These are phyloP conservation scores for Alternaria postmessia DNA, from an alignment of 2,329 filamentous ascomycete genomes.

Conservation along the genomic window DNA sequence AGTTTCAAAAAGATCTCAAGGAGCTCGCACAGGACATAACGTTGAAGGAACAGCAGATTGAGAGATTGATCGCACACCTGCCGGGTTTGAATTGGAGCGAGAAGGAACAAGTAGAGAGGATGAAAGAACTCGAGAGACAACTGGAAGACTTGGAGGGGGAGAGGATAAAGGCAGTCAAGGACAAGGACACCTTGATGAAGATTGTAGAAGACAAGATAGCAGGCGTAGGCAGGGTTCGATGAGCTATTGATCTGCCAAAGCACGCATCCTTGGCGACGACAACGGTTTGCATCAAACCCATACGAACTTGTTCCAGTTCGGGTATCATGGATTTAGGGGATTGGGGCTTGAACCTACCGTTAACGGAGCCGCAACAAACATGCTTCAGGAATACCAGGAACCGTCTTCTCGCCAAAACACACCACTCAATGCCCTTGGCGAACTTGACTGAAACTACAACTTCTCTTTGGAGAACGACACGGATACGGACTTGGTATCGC, in stretches of 20 bases:
- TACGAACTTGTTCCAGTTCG: too few species aligned
- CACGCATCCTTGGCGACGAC: not conserved
- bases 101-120: slow-evolving; percentile 73
- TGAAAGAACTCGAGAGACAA: slow-evolving; percentile 55
- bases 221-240: slow-evolving; percentile 31
- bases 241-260: slow-evolving; percentile 3
- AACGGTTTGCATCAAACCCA: not conserved
- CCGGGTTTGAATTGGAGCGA: slow-evolving; percentile 83
- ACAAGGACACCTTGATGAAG: slow-evolving; percentile 54
- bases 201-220: slow-evolving; percentile 59
- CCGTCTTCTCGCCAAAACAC: too few species aligned
- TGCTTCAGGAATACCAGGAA: too few species aligned
- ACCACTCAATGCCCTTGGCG: too few species aligned
- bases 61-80: slow-evolving; percentile 75
- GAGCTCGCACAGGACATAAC: slow-evolving; percentile 81
- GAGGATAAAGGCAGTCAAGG: slow-evolving; percentile 51
- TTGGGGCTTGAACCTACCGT: too few species aligned
- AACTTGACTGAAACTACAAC: too few species aligned
- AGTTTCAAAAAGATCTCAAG: slow-evolving; percentile 71
- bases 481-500: fast-evolving
- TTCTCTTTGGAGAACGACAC: too few species aligned
- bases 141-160: slow-evolving; percentile 54
- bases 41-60: slow-evolving; percentile 83
- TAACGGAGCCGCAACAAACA: too few species aligned
- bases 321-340: too few species aligned